phyloP scores from a whole-genome alignment of 306 rosid genomes.

The Rosa chinensis region DNA sequence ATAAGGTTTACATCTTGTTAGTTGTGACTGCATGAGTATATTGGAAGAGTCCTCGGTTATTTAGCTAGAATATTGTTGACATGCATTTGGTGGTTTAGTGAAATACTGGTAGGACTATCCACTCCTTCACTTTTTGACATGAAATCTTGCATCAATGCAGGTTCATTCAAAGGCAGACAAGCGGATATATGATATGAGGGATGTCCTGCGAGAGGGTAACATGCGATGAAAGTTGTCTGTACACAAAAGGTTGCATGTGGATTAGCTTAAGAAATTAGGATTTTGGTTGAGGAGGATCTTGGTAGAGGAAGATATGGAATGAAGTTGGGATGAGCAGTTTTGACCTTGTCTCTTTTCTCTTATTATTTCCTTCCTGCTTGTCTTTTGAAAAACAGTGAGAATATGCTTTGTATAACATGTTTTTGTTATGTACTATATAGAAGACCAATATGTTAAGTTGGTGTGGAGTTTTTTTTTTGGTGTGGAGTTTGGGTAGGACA shows the following conservation, averaged over 20 bases:
- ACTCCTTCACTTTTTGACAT: neutral
- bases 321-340: neutral
- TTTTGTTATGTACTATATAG: neutral
- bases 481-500: neutral
- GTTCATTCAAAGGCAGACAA: conserved; percentile 50
- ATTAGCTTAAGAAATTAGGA: neutral
- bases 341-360: too few species aligned
- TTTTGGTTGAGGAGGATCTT: neutral
- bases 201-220: conserved; percentile 75
- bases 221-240: conserved; percentile 47
- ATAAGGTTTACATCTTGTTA: too few species aligned
- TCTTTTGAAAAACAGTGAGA: neutral
- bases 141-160: conserved; percentile 39
- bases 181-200: conserved; percentile 71
- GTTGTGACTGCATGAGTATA: neutral
- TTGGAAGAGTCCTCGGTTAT: neutral
- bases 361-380: neutral
- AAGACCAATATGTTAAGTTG: neutral
- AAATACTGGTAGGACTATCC: neutral
- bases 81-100: neutral
- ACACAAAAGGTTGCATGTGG: neutral
- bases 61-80: neutral
- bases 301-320: neutral
- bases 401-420: neutral
- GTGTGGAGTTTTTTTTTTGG: too few species aligned